phyloP scores from a whole-genome alignment of 169 alveolate species.

The Babesia bigemina region DNA sequence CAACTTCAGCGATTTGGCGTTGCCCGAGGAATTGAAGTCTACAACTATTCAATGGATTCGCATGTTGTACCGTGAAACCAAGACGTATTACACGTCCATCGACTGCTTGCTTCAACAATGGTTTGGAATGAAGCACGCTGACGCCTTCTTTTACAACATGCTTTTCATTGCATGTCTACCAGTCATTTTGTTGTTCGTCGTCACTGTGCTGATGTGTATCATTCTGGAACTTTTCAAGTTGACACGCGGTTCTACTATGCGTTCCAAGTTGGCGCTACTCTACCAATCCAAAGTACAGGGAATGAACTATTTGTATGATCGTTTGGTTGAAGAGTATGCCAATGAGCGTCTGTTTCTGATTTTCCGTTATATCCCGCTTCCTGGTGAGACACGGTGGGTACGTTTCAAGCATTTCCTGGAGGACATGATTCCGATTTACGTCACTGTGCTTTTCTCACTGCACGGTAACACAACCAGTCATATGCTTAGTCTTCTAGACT shows the following conservation, averaged over 20 bases:
- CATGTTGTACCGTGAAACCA: conserved; percentile 26
- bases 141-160: conserved; percentile 80
- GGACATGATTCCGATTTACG: conserved; percentile 87
- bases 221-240: conserved; percentile 50
- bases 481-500: conserved; percentile 82
- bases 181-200: conserved; percentile 68
- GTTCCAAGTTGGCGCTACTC: conserved; percentile 47
- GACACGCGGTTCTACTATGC: conserved; percentile 6
- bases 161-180: conserved; percentile 75
- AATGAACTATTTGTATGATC: conserved; percentile 49
- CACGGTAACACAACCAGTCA: conserved; percentile 78
- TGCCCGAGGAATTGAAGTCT: conserved; percentile 67
- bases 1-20: conserved; percentile 63
- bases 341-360: conserved; percentile 81
- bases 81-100: conserved; percentile 47
- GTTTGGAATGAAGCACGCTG: conserved; percentile 72
- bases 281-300: conserved; percentile 69
- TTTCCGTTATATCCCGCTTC: conserved; percentile 78
- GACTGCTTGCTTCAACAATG: conserved; percentile 76
- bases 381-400: conserved; percentile 70
- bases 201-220: conserved; percentile 74
- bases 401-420: conserved; percentile 74
- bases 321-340: conserved; percentile 70
- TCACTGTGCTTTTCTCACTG: conserved; percentile 80
- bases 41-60: conserved; percentile 23